Conservation (phyloP, 768 basidiomycete species). For the Hydnum rufescens region DNA sequence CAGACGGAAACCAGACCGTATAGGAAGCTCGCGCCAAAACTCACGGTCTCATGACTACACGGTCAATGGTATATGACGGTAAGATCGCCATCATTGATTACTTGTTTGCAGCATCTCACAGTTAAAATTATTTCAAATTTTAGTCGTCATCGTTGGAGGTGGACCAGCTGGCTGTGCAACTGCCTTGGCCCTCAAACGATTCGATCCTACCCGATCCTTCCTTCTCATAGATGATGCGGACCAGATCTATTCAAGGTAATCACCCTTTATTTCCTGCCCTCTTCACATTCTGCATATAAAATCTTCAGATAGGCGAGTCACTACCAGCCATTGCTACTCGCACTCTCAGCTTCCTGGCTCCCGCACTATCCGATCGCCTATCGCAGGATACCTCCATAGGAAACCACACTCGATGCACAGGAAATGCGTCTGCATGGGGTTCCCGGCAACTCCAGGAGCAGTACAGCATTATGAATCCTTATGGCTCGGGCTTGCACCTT, state of each 20-base stretch:
- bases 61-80: no score
- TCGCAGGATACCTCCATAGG: constrained; percentile 11
- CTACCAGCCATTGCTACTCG: constrained; percentile 18
- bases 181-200: constrained; percentile 12
- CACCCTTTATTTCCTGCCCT: background rate
- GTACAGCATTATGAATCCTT: background rate
- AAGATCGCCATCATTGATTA: no score
- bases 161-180: constrained; percentile 16
- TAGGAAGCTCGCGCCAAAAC: no score
- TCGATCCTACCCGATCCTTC: constrained; percentile 13
- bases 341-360: constrained; percentile 1
- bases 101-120: no score
- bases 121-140: background rate
- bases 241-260: constrained; percentile 17
- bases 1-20: no score
- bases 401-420: constrained; percentile 15
- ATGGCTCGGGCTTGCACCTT: constrained; percentile 19
- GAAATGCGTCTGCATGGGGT: constrained; percentile 20
- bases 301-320: constrained; percentile 22
- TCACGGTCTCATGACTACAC: no score
- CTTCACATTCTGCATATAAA: background rate
- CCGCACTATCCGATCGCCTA: constrained; percentile 9
- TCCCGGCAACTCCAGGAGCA: constrained; percentile 14
- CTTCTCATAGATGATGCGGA: constrained; percentile 20
- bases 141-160: constrained; percentile 14